phyloP scores from a whole-genome alignment of 2,329 filamentous ascomycete genomes.

The Colletotrichum sp. region DNA sequence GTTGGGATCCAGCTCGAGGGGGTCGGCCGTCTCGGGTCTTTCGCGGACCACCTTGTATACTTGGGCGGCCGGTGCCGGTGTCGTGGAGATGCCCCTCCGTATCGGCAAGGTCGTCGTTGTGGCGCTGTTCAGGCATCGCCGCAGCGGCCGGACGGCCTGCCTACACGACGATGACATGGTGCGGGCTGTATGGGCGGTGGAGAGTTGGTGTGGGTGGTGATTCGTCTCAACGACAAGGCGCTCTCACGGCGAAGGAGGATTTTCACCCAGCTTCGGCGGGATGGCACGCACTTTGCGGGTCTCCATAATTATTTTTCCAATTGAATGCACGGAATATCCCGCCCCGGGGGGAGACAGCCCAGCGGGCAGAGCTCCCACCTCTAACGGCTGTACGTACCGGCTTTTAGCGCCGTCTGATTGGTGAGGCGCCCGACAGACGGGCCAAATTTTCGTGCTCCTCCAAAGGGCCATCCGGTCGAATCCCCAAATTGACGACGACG shows the following conservation, averaged over 20 bases:
- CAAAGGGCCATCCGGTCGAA: neutral
- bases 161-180: constrained; percentile 63
- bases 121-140: constrained; percentile 55
- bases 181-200: neutral
- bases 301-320: constrained; percentile 21
- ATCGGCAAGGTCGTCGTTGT: constrained; percentile 30
- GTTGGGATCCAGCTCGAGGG: constrained; percentile 65
- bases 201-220: neutral
- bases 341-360: neutral
- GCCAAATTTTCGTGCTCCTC: constrained; percentile 21
- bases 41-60: constrained; percentile 24
- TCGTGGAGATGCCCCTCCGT: constrained; percentile 33
- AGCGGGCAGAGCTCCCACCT: constrained; percentile 1
- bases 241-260: neutral
- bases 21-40: constrained; percentile 27
- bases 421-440: constrained; percentile 7
- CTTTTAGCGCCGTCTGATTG: constrained; percentile 9
- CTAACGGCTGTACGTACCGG: neutral
- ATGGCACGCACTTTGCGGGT: constrained; percentile 11
- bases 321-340: constrained; percentile 19
- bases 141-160: constrained; percentile 61
- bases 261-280: constrained; percentile 10
- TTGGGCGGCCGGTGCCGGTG: constrained; percentile 34
- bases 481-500: neutral
- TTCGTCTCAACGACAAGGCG: neutral